phyloP scores from a whole-genome alignment of 352 stramenopile genomes.

The Pythium brassicae region DNA sequence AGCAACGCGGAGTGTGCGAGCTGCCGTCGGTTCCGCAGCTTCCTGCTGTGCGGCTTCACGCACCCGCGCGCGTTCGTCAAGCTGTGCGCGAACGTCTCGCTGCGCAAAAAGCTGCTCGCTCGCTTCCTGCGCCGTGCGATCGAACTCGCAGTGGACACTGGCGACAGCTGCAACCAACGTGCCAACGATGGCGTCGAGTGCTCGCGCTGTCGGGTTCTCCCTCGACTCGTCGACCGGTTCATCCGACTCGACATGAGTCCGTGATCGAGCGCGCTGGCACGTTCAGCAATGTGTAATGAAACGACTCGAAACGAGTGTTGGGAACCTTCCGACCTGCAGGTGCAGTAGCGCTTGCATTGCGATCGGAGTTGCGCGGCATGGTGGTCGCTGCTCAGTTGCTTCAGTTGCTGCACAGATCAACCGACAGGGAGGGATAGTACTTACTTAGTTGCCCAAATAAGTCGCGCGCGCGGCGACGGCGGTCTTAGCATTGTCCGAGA shows the following conservation, averaged over 20 bases:
- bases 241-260: constrained; percentile 14
- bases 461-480: constrained; percentile 33
- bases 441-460: constrained; percentile 23
- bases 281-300: too few relatives aligned
- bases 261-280: constrained; percentile 3
- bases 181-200: constrained; percentile 14
- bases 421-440: too few relatives aligned
- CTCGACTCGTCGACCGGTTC: constrained; percentile 26
- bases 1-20: constrained; percentile 19
- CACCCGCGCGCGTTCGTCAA: constrained; percentile 3
- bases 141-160: constrained; percentile 19
- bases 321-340: too few relatives aligned
- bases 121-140: constrained; percentile 14
- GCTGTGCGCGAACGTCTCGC: background rate
- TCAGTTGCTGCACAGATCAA: too few relatives aligned
- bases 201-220: constrained; percentile 22
- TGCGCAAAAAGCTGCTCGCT: constrained; percentile 5
- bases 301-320: too few relatives aligned
- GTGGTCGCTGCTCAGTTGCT: too few relatives aligned
- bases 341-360: too few relatives aligned
- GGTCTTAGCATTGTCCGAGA: constrained; percentile 60
- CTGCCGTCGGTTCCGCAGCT: constrained; percentile 25
- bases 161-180: constrained; percentile 8
- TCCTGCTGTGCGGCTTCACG: constrained; percentile 13
- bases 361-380: too few relatives aligned